Base-by-base conservation (phyloP, 1,284 basidiomycete species). In the Phenoliferia sp. region DNA sequence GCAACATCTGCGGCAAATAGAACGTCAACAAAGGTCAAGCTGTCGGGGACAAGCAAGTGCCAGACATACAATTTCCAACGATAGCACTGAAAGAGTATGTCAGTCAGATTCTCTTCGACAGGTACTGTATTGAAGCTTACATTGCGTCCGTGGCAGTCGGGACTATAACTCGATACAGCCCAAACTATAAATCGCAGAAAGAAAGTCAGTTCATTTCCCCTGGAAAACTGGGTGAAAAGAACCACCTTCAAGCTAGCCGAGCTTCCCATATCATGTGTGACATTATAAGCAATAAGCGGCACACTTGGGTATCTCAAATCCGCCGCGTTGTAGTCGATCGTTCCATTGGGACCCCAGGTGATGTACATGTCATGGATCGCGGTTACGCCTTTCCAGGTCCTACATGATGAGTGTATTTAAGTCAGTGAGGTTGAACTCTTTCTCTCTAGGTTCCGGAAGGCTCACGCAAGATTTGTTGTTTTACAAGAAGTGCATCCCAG, bases 231-330 rank as follows among this genome's bases (percentile, higher is more conserved):
- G n/a, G n/a, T n/a, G n/a, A n/a, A n/a, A n/a, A n/a, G n/a, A n/a
- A n/a, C n/a, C n/a, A 56, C 54, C 60, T 72, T 72, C 50, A 72
- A 60, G 26, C 56, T 60, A 6, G 66, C 62, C 1, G 52, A 58
- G 15, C 54, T 48, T 15, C 70, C 70, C 70, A 72, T 72, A 58
- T 72, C 70, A 16, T 65, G 66, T 22, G 31, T 62, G 5, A 68
- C 64, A 1, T 34, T 7, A 62, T 72, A 70, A 12, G 33, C 31
- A 22, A 72, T 29, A 6, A 61, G 16, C 28, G 61, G 48, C n/a
- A 26, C 48, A 5, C 9, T 52, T 5, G 48, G 48, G 17, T n/a
- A 5, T 17, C 65, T 67, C n/a, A 19, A 26, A n/a, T 54, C 52
- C 19, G 55, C 61, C 33, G 69, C 69, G 6, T 34, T n/a, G 60